Base-by-base conservation (phyloP, 441 rosid species). In the Populus hybrid region DNA sequence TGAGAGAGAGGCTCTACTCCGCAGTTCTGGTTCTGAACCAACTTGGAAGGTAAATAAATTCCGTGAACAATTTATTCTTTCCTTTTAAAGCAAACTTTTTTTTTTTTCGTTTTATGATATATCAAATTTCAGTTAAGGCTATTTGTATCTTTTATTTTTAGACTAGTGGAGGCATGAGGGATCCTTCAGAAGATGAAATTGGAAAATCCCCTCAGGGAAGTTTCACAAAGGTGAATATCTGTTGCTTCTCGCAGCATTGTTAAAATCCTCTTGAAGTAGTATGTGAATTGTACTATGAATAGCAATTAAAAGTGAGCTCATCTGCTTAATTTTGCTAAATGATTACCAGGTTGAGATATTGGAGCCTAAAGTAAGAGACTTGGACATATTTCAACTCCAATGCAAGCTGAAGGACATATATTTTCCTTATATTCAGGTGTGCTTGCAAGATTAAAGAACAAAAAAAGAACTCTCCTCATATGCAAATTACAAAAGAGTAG, bases 361-460 rank as follows among this genome's bases (percentile, higher is more conserved):
- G 50, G 84, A 83, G 76, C 83, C 85, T 12, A 86, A 79, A 76
- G 38, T 77, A 34, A 83, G 78, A 69, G 74, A 76, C 24, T 74
- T 85, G 68, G 85, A 87, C 65, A 36, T 64, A 77, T 57, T 40
- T 81, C 87, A 87, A 77, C 90, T 92, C 74, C 87, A 73, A 59
- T 92, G 95, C 86, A 86, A 76, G 74, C 87, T 94, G 75, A 94
- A 94, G 92, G 98, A 94, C 84, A 91, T 92, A 64, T 94, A 92
- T 73, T 94, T 92, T 77, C 95, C 97, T 11, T 94, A 92, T 76
- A 87, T 94, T 75, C 95, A 92, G 97, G 97, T 92, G 74, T 46
- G 78, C 26, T 68, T 18, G 36, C 72, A 20, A 20, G 28, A 8
- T 63, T 63, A 23, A 54, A 54, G 7, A 54, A 54, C 0, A 54